These are phyloP conservation scores for Suillus americanus DNA, from an alignment of 768 basidiomycete species.

Conservation along the genomic window DNA sequence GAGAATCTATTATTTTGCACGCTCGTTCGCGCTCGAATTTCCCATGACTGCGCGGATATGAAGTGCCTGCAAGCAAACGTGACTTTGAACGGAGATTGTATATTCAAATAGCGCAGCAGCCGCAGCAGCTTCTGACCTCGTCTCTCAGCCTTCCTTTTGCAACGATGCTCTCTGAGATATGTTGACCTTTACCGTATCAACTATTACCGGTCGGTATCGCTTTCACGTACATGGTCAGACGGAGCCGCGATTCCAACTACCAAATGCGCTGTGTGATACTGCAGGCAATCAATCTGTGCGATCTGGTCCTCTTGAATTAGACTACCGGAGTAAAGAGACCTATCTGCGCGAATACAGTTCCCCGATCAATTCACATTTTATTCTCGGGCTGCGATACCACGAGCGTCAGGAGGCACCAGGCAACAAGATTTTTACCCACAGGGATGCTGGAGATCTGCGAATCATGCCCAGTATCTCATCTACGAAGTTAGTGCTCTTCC, in stretches of 20 bases:
- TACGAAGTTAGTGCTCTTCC: neutral
- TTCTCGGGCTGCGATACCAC: neutral
- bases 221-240: neutral
- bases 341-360: neutral
- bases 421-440: neutral
- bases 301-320: neutral
- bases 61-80: neutral
- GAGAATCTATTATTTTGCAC: neutral
- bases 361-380: neutral
- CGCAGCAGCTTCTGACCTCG: neutral
- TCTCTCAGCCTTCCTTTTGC: neutral
- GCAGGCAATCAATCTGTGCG: neutral
- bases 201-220: neutral
- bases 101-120: neutral
- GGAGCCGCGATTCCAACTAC: neutral
- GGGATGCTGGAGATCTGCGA: neutral
- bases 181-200: neutral
- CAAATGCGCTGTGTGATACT: neutral
- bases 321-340: neutral
- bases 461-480: neutral
- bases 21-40: neutral
- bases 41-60: conserved; percentile 4
- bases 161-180: neutral
- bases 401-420: neutral
- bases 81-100: neutral